These are phyloP conservation scores for Phytophthora megakarya DNA, from an alignment of 352 stramenopile genomes.

Conservation along the genomic window DNA sequence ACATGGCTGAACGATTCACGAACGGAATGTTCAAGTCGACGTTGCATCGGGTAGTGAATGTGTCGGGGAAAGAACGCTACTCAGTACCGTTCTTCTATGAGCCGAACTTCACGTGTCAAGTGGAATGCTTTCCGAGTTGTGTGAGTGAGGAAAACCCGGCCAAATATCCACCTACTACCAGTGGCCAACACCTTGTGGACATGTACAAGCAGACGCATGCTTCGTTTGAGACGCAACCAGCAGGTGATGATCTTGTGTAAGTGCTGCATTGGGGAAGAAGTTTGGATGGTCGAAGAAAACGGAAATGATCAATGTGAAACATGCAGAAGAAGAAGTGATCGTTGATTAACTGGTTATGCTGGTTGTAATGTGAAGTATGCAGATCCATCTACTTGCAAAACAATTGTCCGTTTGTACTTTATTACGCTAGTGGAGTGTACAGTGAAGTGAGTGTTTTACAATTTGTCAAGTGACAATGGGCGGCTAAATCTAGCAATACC, in stretches of 20 bases:
- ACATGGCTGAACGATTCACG: constrained; percentile 78
- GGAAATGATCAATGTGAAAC: background rate
- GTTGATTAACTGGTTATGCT: no score
- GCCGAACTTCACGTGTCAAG: constrained; percentile 69
- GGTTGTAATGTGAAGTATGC: background rate
- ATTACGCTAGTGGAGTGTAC: background rate
- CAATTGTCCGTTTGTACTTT: no score
- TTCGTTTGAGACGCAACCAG: constrained; percentile 38
- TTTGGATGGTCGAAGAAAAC: background rate
- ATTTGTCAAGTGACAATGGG: background rate
- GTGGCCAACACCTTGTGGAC: constrained; percentile 71
- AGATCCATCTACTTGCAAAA: background rate
- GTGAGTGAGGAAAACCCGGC: constrained; percentile 47
- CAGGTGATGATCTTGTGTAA: background rate
- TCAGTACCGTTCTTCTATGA: constrained; percentile 86
- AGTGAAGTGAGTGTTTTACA: no score
- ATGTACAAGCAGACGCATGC: constrained; percentile 81
- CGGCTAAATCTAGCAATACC: background rate
- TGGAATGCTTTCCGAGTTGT: constrained; percentile 68
- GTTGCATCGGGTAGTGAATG: constrained; percentile 69
- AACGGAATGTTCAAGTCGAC: constrained; percentile 74
- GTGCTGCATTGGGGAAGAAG: background rate
- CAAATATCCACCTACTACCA: constrained; percentile 72
- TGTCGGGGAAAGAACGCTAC: constrained; percentile 62
- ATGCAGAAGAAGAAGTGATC: no score